Percentiles rank a stretch among this genome's conserved stretches.
Conservation (phyloP, 768 basidiomycete species). For the Suillus paluster region DNA sequence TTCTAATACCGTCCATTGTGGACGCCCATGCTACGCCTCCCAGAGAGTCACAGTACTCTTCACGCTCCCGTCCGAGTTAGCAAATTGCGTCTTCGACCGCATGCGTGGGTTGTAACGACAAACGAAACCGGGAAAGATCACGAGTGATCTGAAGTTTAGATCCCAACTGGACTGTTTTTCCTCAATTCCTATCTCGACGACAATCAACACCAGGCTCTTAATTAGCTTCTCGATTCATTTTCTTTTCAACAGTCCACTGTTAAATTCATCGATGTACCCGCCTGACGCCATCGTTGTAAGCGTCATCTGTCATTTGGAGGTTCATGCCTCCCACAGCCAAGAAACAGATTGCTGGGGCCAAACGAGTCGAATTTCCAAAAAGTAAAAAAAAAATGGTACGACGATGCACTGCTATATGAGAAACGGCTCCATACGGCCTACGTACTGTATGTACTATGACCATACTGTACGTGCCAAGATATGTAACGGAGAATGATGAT, state of each 20-base stretch:
- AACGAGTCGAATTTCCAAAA: no score
- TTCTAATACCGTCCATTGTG: background rate
- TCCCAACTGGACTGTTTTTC: background rate
- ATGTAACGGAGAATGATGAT: background rate
- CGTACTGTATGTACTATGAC: no score
- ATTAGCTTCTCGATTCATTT: background rate
- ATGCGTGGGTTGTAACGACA: background rate
- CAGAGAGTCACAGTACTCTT: background rate
- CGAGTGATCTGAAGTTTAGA: background rate
- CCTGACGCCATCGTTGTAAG: background rate
- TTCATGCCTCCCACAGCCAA: background rate
- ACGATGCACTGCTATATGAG: no score
- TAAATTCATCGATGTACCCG: background rate
- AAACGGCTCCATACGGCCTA: no score
- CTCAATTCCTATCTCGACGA: background rate
- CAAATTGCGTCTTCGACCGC: background rate
- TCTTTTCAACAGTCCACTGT: background rate
- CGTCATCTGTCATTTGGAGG: background rate
- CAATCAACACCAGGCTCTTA: background rate
- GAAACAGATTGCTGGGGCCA: background rate
- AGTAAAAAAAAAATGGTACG: no score
- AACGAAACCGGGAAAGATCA: background rate
- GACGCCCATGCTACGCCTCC: background rate
- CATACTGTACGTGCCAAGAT: background rate
- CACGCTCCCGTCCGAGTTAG: background rate